phyloP scores from a whole-genome alignment of 2,329 filamentous ascomycete genomes.

The Westerdykella aurantiaca region DNA sequence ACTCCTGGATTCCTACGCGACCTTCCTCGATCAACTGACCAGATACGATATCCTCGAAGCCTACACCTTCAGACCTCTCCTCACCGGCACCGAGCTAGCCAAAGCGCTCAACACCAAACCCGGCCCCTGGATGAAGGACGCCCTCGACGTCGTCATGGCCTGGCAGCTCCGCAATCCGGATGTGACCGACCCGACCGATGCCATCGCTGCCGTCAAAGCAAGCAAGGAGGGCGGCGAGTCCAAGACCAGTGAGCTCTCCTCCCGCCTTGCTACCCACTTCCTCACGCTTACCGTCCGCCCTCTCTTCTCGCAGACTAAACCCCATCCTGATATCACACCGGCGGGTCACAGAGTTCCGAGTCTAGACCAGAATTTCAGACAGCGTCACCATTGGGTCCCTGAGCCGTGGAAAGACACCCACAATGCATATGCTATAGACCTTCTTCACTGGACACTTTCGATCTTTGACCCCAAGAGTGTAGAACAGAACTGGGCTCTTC shows the following conservation, averaged over 20 bases:
- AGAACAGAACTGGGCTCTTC: constrained; percentile 58
- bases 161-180: constrained; percentile 84
- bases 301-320: constrained; percentile 49
- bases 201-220: constrained; percentile 43
- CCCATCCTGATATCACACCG: constrained; percentile 43
- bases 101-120: constrained; percentile 61
- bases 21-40: constrained; percentile 49
- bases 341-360: constrained; percentile 50
- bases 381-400: constrained; percentile 19
- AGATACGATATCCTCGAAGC: constrained; percentile 49
- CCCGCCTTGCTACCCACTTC: constrained; percentile 48
- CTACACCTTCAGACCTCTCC: constrained; percentile 43
- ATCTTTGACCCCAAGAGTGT: constrained; percentile 48
- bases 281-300: constrained; percentile 61
- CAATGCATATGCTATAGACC: constrained; percentile 47
- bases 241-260: constrained; percentile 46
- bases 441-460: constrained; percentile 58
- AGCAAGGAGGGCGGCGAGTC: constrained; percentile 9
- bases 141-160: constrained; percentile 71
- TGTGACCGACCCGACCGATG: constrained; percentile 50
- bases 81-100: constrained; percentile 71
- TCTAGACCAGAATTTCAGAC: constrained; percentile 32
- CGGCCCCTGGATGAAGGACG: constrained; percentile 77
- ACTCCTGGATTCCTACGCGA: constrained; percentile 48
- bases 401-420: constrained; percentile 54